These are phyloP conservation scores for Nitzschia sp. DNA, from an alignment of 108 stramenopile genomes.

Conservation along the genomic window DNA sequence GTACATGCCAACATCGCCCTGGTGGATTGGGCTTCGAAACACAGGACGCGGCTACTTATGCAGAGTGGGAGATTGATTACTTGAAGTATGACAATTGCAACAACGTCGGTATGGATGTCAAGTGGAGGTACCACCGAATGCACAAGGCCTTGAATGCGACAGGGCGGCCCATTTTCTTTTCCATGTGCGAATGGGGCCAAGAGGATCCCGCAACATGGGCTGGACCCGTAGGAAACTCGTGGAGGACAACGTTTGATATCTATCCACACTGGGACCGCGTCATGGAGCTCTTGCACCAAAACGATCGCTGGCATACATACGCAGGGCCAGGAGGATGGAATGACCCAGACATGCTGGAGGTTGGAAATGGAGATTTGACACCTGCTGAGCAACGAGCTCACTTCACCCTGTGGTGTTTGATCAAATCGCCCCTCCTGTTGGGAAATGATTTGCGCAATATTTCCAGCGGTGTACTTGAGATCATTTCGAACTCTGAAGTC, in stretches of 20 bases:
- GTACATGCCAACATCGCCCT: constrained; percentile 51
- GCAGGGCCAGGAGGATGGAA: constrained; percentile 57
- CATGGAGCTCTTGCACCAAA: constrained; percentile 17
- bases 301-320: constrained; percentile 20
- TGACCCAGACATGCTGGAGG: constrained; percentile 58
- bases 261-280: constrained; percentile 34
- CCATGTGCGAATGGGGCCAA: constrained; percentile 58
- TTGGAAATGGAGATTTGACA: constrained; percentile 42
- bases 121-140: constrained; percentile 28
- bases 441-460: constrained; percentile 46
- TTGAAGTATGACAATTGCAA: constrained; percentile 68
- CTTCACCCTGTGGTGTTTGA: constrained; percentile 50
- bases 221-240: constrained; percentile 40
- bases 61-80: constrained; percentile 53
- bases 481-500: constrained; percentile 30
- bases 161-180: constrained; percentile 52
- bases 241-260: constrained; percentile 58
- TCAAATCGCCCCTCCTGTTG: constrained; percentile 56
- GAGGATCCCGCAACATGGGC: constrained; percentile 43
- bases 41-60: constrained; percentile 47
- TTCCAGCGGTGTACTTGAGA: constrained; percentile 20
- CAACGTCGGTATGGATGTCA: not conserved
- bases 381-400: constrained; percentile 42
- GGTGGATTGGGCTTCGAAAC: constrained; percentile 46
- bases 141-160: constrained; percentile 53